Percentiles rank a stretch among this genome's conserved stretches.
phyloP scores from a whole-genome alignment of 2,329 filamentous ascomycete species.

The Emydomyces testavorans region DNA sequence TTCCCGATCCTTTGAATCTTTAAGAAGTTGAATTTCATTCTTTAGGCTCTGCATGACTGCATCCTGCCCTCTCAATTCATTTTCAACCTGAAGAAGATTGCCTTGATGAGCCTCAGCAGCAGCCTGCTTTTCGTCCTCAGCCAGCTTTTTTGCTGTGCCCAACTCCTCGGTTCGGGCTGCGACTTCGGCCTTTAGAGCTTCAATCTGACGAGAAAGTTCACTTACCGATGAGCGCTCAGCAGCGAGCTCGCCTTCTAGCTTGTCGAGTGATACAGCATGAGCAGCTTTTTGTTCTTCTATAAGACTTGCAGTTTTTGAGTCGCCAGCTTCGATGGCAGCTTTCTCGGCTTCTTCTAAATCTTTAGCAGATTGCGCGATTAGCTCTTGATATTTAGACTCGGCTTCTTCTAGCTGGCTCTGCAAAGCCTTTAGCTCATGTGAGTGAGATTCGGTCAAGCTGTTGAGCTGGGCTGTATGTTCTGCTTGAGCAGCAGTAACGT shows the following conservation, averaged over 20 bases:
- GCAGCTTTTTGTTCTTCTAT: conserved; percentile 30
- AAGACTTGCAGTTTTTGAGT: conserved; percentile 26
- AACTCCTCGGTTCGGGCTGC: conserved; percentile 23
- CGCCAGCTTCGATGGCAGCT: conserved; percentile 27
- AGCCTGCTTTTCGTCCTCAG: conserved; percentile 25
- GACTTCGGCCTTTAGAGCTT: conserved; percentile 17
- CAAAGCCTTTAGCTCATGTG: conserved; percentile 19
- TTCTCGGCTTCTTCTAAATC: conserved; percentile 32
- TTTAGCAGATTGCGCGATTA: conserved; percentile 28
- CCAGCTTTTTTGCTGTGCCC: conserved; percentile 21
- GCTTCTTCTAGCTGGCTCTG: conserved; percentile 29
- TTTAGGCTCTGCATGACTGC: conserved; percentile 32
- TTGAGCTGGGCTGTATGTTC: conserved; percentile 16
- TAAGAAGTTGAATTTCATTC: conserved; percentile 28
- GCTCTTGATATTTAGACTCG: conserved; percentile 27
- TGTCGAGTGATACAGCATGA: conserved; percentile 24
- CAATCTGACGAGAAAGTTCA: conserved; percentile 14
- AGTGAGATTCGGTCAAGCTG: conserved; percentile 14
- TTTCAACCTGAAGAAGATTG: conserved; percentile 9
- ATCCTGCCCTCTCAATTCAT: conserved; percentile 25
- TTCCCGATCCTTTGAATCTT: conserved; percentile 29
- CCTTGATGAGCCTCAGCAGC: conserved; percentile 20
- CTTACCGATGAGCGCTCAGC: conserved; percentile 10
- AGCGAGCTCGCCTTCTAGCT: conserved; percentile 16
- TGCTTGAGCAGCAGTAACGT: conserved; percentile 10